A percentile compares a stretch with the other conserved stretches of the same genome.
phyloP scores from a whole-genome alignment of 2,329 filamentous ascomycete genomes.

The Fusarium paranaense region DNA sequence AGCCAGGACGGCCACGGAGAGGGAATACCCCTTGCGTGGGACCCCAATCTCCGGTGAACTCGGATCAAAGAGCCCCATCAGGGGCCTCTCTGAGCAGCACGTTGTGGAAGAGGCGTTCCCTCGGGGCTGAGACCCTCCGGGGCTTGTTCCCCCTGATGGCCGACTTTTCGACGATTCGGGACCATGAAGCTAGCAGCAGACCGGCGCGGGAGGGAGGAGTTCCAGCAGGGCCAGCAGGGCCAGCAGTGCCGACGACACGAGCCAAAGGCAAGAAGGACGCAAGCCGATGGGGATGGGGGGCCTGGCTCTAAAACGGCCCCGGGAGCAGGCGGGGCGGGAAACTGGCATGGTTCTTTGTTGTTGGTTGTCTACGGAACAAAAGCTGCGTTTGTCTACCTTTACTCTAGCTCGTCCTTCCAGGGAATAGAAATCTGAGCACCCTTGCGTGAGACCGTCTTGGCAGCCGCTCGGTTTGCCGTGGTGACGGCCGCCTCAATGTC shows the following conservation, averaged over 20 bases:
- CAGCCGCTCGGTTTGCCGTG: slow-evolving; percentile 64
- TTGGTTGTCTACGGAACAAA: slow-evolving; percentile 29
- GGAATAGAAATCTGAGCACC: slow-evolving; percentile 59
- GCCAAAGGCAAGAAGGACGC: slow-evolving; percentile 41
- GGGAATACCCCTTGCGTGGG: neutral
- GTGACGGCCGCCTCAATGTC: slow-evolving; percentile 67
- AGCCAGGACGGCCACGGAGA: slow-evolving; percentile 4
- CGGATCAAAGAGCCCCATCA: slow-evolving; percentile 7
- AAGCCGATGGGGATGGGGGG: slow-evolving; percentile 45
- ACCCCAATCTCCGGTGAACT: slow-evolving; percentile 6
- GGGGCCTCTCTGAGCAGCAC: slow-evolving; percentile 15
- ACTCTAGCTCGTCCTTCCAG: slow-evolving; percentile 57
- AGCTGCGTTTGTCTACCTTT: slow-evolving; percentile 25
- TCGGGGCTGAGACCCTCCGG: slow-evolving; percentile 36
- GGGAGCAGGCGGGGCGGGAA: slow-evolving; percentile 17
- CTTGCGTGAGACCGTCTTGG: slow-evolving; percentile 56
- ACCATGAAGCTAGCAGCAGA: slow-evolving; percentile 16
- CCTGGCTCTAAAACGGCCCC: slow-evolving; percentile 44
- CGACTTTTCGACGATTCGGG: slow-evolving; percentile 23
- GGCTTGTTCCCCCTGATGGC: slow-evolving; percentile 31
- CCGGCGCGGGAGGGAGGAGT: slow-evolving; percentile 16
- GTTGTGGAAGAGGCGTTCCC: slow-evolving; percentile 37
- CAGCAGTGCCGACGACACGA: slow-evolving; percentile 6
- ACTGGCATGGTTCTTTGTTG: slow-evolving; percentile 26
- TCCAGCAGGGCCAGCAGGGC: neutral